Evolutionary conservation across 306 rosid genomes (phyloP).

Genomic region (Rosa lucieae): DNA sequence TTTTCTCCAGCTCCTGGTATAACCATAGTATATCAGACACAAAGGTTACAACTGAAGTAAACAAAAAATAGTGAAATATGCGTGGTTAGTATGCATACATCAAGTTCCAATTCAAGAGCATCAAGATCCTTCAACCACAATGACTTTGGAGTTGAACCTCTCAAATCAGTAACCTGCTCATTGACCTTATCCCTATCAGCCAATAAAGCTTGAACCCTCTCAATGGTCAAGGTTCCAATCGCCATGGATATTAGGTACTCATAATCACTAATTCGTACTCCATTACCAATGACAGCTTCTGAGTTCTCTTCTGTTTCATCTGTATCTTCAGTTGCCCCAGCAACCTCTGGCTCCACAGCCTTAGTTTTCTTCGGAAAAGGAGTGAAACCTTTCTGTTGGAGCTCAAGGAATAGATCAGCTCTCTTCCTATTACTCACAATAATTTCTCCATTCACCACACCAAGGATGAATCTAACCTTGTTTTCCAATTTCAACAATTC

Average conservation of each 20-base stretch:
- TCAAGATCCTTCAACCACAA: conserved; percentile 85
- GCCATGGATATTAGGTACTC: conserved; percentile 74
- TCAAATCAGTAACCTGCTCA: conserved; percentile 56
- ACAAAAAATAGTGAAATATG: not conserved
- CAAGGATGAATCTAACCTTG: conserved; percentile 84
- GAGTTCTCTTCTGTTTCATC: conserved; percentile 54
- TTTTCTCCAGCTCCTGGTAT: conserved; percentile 66
- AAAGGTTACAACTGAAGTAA: not conserved
- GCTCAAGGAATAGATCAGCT: conserved; percentile 73
- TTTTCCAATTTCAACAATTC: conserved; percentile 70
- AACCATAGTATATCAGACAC: conserved; percentile 4
- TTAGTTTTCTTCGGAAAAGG: conserved; percentile 81
- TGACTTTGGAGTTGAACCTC: conserved; percentile 57
- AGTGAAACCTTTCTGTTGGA: conserved; percentile 83
- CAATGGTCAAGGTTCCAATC: conserved; percentile 77
- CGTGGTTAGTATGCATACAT: conserved; percentile 42
- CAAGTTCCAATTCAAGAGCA: conserved; percentile 61
- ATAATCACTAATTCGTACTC: conserved; percentile 57
- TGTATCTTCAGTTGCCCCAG: conserved; percentile 70
- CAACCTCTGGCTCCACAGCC: conserved; percentile 78
- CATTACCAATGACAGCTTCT: conserved; percentile 25
- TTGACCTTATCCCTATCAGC: conserved; percentile 59
- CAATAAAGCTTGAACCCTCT: conserved; percentile 69
- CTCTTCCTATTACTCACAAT: conserved; percentile 72
- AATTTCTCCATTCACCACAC: conserved; percentile 81